Conservation (phyloP, 441 rosid genomes). For the Melastoma candidum region DNA sequence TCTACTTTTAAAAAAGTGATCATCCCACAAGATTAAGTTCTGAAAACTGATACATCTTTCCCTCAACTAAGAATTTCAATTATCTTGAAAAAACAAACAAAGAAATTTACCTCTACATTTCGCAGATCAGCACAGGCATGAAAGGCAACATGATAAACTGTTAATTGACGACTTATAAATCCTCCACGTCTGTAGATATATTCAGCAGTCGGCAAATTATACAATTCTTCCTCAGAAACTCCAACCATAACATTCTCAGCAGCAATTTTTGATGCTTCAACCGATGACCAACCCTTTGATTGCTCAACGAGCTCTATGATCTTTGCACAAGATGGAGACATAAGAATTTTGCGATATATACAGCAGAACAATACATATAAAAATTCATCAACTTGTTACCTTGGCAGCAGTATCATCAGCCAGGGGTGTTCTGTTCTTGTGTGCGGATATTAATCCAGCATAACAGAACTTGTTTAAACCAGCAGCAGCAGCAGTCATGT, state of each 20-base stretch:
- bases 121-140: conserved; percentile 70
- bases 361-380: background rate
- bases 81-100: conserved; percentile 7
- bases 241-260: conserved; percentile 69
- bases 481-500: conserved; percentile 96
- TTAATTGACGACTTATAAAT: conserved; percentile 48
- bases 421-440: conserved; percentile 57
- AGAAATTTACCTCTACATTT: conserved; percentile 57
- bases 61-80: background rate
- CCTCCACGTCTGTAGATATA: conserved; percentile 48
- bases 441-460: conserved; percentile 84
- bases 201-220: conserved; percentile 76
- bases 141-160: conserved; percentile 74
- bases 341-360: conserved; percentile 8
- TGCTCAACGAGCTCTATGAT: conserved; percentile 77
- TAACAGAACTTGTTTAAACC: conserved; percentile 91
- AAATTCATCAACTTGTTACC: conserved; percentile 24
- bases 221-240: conserved; percentile 78
- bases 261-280: conserved; percentile 44
- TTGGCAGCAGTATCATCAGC: conserved; percentile 55
- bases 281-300: conserved; percentile 84
- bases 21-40: too few species aligned
- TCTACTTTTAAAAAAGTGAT: too few species aligned
- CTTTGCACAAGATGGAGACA: conserved; percentile 28
- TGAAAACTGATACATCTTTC: too few species aligned